Conservation (phyloP, 164 flowering plant genomes). For the Brasenia schreberi region DNA sequence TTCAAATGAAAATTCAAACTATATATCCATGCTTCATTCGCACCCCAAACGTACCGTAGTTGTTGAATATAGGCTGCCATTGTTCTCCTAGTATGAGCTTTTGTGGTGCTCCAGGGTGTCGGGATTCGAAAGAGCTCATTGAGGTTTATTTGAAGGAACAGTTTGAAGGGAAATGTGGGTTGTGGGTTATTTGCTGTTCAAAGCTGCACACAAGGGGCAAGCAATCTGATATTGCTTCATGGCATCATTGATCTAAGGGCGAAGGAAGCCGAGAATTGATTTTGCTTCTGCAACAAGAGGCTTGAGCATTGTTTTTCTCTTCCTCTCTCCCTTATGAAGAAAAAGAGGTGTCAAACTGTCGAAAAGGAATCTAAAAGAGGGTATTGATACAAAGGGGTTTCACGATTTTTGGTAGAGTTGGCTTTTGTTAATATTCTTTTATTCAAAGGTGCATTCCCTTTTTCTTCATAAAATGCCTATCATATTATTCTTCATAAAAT, state of each 20-base stretch:
- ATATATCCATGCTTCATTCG: too few species aligned
- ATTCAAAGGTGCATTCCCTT: not conserved
- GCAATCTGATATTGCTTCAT: not conserved
- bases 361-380: not conserved
- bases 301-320: not conserved
- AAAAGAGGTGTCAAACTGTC: not conserved
- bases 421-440: not conserved
- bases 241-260: not conserved
- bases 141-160: not conserved
- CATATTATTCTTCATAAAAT: too few species aligned
- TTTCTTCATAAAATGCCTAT: too few species aligned
- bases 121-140: not conserved
- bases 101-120: not conserved
- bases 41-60: not conserved
- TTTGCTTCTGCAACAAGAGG: not conserved
- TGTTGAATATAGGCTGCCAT: not conserved
- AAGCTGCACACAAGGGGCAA: not conserved
- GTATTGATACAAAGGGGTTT: not conserved
- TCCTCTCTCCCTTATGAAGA: not conserved
- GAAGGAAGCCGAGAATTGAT: constrained; percentile 2
- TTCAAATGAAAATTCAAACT: too few species aligned
- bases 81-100: not conserved
- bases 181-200: not conserved
- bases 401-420: not conserved
- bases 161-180: not conserved